Evolutionary conservation across 495 filamentous ascomycete species (phyloP).

Genomic region (Articulospora tetracladia): DNA sequence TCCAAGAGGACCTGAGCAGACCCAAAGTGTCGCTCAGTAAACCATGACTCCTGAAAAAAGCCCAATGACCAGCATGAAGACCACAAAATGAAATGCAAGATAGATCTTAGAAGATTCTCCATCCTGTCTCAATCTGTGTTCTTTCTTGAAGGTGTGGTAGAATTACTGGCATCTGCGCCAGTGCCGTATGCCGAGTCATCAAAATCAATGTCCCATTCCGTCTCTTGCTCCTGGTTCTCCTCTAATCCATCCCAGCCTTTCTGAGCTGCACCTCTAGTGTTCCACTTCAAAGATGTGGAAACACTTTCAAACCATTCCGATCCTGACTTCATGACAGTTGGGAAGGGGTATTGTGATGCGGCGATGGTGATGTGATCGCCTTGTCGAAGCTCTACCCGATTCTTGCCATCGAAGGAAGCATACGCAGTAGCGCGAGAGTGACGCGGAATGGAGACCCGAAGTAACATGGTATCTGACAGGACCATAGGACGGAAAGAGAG

Average conservation of each 20-base stretch:
- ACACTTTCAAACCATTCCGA: conserved; percentile 96
- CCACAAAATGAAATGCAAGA: not conserved
- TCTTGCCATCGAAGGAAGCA: conserved; percentile 95
- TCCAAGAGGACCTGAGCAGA: not conserved
- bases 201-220: conserved; percentile 82
- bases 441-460: conserved; percentile 81
- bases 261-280: conserved; percentile 79
- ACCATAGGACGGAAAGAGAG: conserved; percentile 97
- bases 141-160: conserved; percentile 62
- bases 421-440: conserved; percentile 87
- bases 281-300: conserved; percentile 87
- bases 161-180: conserved; percentile 56
- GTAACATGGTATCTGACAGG: conserved; percentile 89
- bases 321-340: conserved; percentile 76
- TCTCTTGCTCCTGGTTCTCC: conserved; percentile 45
- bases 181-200: conserved; percentile 59
- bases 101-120: conserved; percentile 22
- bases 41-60: not conserved
- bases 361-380: conserved; percentile 95
- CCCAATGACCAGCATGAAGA: not conserved
- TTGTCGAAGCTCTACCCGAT: conserved; percentile 82
- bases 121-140: conserved; percentile 61
- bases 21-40: not conserved
- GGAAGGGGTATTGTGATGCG: conserved; percentile 93
- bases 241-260: conserved; percentile 55